These are phyloP conservation scores for Leucosporidium yakuticum DNA, from an alignment of 768 basidiomycete genomes.

Conservation along the genomic window DNA sequence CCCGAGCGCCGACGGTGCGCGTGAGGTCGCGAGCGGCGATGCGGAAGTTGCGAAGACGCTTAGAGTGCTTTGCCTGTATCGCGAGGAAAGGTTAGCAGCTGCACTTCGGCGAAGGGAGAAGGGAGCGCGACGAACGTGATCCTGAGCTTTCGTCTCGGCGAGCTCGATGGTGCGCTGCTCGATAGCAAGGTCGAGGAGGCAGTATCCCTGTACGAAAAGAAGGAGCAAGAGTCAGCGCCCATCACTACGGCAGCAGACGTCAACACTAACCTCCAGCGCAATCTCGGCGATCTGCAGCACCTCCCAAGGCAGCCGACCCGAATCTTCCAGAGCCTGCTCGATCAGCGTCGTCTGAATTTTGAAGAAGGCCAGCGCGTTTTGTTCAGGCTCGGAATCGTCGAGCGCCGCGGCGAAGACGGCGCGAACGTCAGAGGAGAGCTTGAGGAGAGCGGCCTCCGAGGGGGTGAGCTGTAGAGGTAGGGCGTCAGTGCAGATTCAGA, in stretches of 20 bases:
- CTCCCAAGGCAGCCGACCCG: constrained; percentile 49
- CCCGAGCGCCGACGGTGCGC: constrained; percentile 11
- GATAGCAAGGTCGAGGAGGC: constrained; percentile 55
- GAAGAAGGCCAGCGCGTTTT: constrained; percentile 56
- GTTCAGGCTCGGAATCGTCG: constrained; percentile 47
- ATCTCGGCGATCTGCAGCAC: constrained; percentile 67
- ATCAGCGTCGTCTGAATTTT: constrained; percentile 58
- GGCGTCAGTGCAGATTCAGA: background rate
- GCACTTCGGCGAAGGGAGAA: background rate
- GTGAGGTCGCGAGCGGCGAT: constrained; percentile 19
- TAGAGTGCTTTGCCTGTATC: constrained; percentile 19
- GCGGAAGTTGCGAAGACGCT: constrained; percentile 25
- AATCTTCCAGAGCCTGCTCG: constrained; percentile 46
- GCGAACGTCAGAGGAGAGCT: constrained; percentile 7
- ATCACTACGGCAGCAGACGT: too few relatives aligned
- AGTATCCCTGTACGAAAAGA: constrained; percentile 55
- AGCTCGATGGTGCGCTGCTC: constrained; percentile 17
- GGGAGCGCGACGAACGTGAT: constrained; percentile 16
- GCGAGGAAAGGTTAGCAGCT: background rate
- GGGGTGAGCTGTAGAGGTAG: constrained; percentile 7
- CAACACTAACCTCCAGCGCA: constrained; percentile 60
- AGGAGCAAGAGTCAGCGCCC: background rate
- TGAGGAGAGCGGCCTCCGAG: constrained; percentile 8
- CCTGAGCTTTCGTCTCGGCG: constrained; percentile 2
- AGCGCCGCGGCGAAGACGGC: constrained; percentile 43